Evolutionary conservation across 2,329 filamentous ascomycete species (phyloP).

Genomic region (Sphaerulina musiva): DNA sequence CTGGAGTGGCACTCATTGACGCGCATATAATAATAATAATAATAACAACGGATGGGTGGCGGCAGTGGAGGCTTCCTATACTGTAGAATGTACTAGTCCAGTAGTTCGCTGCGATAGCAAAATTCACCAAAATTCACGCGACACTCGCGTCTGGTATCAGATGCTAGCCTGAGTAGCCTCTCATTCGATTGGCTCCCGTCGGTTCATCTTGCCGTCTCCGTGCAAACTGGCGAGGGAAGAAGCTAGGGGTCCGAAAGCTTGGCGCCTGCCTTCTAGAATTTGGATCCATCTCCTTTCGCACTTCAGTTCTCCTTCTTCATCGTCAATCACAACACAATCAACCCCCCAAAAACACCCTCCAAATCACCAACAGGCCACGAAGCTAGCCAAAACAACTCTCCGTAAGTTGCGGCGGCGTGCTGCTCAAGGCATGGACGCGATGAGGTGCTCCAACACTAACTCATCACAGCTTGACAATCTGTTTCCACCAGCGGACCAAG

Average conservation of each 20-base stretch:
- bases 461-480: constrained; percentile 42
- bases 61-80: too few relatives aligned
- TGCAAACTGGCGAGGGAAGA: neutral
- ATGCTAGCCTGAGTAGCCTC: too few relatives aligned
- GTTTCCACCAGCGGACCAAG: constrained; percentile 38
- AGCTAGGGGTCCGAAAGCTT: neutral
- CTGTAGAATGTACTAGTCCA: too few relatives aligned
- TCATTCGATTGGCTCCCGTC: neutral
- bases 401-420: constrained; percentile 20
- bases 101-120: too few relatives aligned
- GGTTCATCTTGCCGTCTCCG: neutral
- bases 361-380: constrained; percentile 34
- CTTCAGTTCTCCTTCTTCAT: constrained; percentile 24
- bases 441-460: constrained; percentile 4
- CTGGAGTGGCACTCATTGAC: too few relatives aligned
- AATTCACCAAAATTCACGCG: too few relatives aligned
- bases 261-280: constrained; percentile 2
- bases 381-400: constrained; percentile 48
- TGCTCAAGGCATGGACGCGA: constrained; percentile 2
- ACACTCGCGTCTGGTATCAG: too few relatives aligned
- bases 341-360: constrained; percentile 19
- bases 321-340: constrained; percentile 19
- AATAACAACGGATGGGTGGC: neutral
- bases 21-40: too few relatives aligned
- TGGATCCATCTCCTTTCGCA: constrained; percentile 15